phyloP scores from a whole-genome alignment of 345 rosid species.

The Brassica napus region DNA sequence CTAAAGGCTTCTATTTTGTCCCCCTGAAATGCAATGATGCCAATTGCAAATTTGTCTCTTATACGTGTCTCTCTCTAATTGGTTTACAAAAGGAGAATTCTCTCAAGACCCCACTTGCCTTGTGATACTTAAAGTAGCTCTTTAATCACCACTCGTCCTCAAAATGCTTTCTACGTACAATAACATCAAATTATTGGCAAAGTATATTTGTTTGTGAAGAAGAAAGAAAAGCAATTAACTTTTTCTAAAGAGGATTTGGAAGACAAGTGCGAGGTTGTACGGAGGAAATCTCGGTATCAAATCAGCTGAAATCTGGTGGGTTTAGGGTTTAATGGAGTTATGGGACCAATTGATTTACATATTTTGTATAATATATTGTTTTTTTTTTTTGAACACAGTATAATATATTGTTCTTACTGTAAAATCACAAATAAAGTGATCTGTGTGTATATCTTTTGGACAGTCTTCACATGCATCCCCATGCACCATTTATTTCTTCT shows the following conservation, averaged over 20 bases:
- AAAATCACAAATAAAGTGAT: background rate
- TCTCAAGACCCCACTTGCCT: conserved; percentile 9
- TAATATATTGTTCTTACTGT: background rate
- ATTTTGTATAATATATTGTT: background rate
- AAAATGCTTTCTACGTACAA: conserved; percentile 14
- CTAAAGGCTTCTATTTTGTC: conserved; percentile 34
- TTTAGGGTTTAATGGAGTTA: background rate
- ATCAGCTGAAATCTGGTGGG: background rate
- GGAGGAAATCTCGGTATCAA: conserved; percentile 7
- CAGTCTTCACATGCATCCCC: background rate
- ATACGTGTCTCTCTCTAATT: conserved; percentile 17
- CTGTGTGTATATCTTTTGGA: background rate
- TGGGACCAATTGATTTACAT: background rate
- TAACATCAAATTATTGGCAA: conserved; percentile 19
- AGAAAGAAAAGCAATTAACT: background rate
- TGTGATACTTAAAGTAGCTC: conserved; percentile 16
- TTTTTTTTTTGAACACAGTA: too few relatives aligned
- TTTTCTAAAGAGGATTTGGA: conserved; percentile 1
- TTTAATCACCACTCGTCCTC: conserved; percentile 14
- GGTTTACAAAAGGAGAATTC: background rate
- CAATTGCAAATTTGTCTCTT: conserved; percentile 24
- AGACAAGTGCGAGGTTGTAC: conserved; percentile 11
- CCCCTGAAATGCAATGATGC: conserved; percentile 31
- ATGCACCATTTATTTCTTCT: background rate
- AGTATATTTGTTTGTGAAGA: background rate